Base-by-base conservation (phyloP, 345 rosid species). In the Eucalyptus leucophloia region DNA sequence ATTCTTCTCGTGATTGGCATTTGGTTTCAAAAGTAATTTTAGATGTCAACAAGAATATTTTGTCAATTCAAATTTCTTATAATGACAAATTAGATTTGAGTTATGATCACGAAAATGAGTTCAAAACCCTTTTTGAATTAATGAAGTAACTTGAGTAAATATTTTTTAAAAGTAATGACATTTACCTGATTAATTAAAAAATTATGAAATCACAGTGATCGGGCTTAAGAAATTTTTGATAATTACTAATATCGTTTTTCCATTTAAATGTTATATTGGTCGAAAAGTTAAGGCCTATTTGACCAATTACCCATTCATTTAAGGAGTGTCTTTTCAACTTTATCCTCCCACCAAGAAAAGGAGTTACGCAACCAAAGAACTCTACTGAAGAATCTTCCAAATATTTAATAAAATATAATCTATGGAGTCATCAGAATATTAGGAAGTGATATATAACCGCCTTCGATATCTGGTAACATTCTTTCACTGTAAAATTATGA, bases 121-220 rank as follows among this genome's bases (percentile, higher is more conserved):
- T 65, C 77, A 65, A 65, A 65, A n/a, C 37, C 37, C 37, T 30
- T n/a, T 65, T 4, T 65, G 5, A 9, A 65, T 65, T 65, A 7
- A 65, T 30, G 37, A 65, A 65, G 37, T n/a, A 65, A 30, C 69
- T 60, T 6, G 32, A 12, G 8, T 60, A 30, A 28, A 60, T 28
- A 7, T 28, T 60, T 60, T 5, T 60, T 60, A 12, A 28, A 28
- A 60, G 32, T 60, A 30, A 13, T 60, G 8, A 28, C 32, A 60
- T 56, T 56, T 1, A 56, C n/a, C 3, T n/a, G 37, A 30, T 65
- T n/a, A 32, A n/a, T n/a, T 65, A 19, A 65, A 65, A 65, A 65
- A 9, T n/a, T 65, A 37, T 2, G 37, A n/a, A 8, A 65, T 15
- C 16, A 16, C 3, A 65, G 1, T 15, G 11, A 7, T 7, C 1